Evolutionary conservation across 768 basidiomycete species (phyloP).

Genomic region (Tricholoma matsutake): DNA sequence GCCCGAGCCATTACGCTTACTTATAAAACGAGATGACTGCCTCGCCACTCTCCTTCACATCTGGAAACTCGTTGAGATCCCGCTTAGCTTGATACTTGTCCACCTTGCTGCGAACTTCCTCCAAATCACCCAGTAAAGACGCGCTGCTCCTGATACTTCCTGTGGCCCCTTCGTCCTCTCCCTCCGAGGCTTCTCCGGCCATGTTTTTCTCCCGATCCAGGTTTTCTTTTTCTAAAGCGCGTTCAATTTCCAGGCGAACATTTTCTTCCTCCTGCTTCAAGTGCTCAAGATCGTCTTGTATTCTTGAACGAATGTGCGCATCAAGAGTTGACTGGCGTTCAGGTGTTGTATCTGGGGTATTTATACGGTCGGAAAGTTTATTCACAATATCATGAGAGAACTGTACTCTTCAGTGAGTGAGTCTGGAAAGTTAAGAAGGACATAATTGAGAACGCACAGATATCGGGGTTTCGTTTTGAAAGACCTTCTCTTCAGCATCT

Average conservation of each 20-base stretch:
- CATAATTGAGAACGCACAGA: conserved; percentile 38
- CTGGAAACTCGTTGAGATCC: conserved; percentile 51
- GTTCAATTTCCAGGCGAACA: conserved; percentile 71
- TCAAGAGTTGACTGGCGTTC: conserved; percentile 76
- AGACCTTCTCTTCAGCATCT: conserved; percentile 54
- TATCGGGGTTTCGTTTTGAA: conserved; percentile 50
- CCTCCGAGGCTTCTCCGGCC: conserved; percentile 36
- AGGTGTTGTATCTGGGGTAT: conserved; percentile 55
- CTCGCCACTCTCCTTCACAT: conserved; percentile 53
- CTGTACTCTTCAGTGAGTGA: conserved; percentile 39
- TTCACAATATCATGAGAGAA: conserved; percentile 84
- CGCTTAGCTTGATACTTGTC: conserved; percentile 62
- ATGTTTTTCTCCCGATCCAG: conserved; percentile 67
- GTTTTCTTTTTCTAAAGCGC: conserved; percentile 84
- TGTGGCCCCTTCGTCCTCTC: conserved; percentile 12
- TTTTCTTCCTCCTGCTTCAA: conserved; percentile 67
- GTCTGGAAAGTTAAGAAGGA: neutral
- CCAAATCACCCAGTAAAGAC: conserved; percentile 68
- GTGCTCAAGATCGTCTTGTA: conserved; percentile 62
- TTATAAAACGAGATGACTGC: conserved; percentile 73
- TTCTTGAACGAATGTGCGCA: conserved; percentile 66
- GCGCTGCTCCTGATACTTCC: conserved; percentile 57
- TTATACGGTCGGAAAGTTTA: conserved; percentile 65
- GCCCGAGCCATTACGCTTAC: conserved; percentile 37
- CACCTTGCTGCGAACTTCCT: conserved; percentile 70